Conservation (phyloP, 2,329 filamentous ascomycete genomes). For the Penicillium sp. region DNA sequence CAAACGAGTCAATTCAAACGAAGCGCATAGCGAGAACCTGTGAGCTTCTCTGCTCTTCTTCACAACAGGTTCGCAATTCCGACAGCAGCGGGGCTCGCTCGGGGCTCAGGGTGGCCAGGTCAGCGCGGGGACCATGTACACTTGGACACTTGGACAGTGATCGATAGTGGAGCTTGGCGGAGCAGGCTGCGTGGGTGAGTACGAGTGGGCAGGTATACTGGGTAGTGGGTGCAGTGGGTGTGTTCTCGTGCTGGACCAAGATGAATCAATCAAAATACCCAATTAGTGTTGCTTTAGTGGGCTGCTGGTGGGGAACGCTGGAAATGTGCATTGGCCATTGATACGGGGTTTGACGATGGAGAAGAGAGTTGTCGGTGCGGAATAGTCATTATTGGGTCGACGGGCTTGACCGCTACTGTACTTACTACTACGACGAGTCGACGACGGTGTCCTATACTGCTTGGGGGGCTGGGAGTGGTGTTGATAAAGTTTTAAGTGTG, state of each 20-base stretch:
- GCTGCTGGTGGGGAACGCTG: conserved; percentile 9
- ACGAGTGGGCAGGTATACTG: conserved; percentile 8
- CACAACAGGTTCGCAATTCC: neutral
- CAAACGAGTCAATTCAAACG: neutral
- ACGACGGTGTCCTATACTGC: neutral
- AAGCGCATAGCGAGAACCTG: neutral
- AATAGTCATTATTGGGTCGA: conserved; percentile 7
- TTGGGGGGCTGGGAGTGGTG: neutral
- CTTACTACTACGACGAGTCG: neutral
- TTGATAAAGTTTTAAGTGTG: neutral
- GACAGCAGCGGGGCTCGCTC: conserved; percentile 10
- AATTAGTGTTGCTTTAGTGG: too few relatives aligned
- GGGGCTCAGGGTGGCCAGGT: conserved; percentile 23
- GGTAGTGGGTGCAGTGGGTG: neutral
- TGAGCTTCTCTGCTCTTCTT: neutral
- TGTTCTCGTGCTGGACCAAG: conserved; percentile 15
- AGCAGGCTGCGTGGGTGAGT: conserved; percentile 9
- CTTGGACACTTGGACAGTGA: too few relatives aligned
- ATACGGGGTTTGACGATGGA: neutral
- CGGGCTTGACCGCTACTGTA: conserved; percentile 25
- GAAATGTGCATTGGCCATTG: conserved; percentile 1
- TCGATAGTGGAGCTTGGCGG: conserved; percentile 3
- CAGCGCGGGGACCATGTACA: conserved; percentile 21
- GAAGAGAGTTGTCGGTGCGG: neutral
- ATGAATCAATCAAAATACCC: neutral